These are phyloP conservation scores for Aspergillus thermomutatus DNA, from an alignment of 2,329 filamentous ascomycete genomes.

Conservation along the genomic window DNA sequence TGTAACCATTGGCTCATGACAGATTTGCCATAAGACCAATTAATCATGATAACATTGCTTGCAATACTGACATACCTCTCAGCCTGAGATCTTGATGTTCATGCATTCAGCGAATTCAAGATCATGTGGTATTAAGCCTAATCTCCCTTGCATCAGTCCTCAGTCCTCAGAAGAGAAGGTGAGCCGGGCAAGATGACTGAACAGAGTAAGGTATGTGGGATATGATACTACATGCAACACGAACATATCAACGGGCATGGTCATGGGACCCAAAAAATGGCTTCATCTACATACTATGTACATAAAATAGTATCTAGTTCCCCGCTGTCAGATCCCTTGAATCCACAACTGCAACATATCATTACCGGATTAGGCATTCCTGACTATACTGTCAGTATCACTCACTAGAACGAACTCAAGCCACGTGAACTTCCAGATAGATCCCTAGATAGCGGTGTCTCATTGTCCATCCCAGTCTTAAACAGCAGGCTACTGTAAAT, in stretches of 20 bases:
- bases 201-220: not conserved
- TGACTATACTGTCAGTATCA: not conserved
- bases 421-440: slow-evolving; percentile 8
- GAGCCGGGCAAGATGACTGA: not conserved
- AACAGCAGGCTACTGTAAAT: too few species aligned
- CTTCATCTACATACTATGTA: not conserved
- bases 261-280: slow-evolving; percentile 26
- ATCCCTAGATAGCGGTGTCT: too few species aligned
- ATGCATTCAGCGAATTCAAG: not conserved
- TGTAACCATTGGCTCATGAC: not conserved
- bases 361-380: not conserved
- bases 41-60: not conserved
- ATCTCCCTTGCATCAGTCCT: not conserved
- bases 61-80: too few species aligned
- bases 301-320: slow-evolving; percentile 3
- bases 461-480: too few species aligned
- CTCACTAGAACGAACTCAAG: too few species aligned
- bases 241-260: slow-evolving; percentile 5
- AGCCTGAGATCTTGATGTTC: too few species aligned
- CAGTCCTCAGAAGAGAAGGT: not conserved
- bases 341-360: slow-evolving; percentile 1
- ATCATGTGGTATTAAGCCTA: not conserved
- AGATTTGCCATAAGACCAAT: not conserved
- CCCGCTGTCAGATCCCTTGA: slow-evolving; percentile 24
- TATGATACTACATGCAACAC: not conserved